Evolutionary conservation across 2,329 filamentous ascomycete genomes (phyloP).

Genomic region (Fusarium sulawesiense): DNA sequence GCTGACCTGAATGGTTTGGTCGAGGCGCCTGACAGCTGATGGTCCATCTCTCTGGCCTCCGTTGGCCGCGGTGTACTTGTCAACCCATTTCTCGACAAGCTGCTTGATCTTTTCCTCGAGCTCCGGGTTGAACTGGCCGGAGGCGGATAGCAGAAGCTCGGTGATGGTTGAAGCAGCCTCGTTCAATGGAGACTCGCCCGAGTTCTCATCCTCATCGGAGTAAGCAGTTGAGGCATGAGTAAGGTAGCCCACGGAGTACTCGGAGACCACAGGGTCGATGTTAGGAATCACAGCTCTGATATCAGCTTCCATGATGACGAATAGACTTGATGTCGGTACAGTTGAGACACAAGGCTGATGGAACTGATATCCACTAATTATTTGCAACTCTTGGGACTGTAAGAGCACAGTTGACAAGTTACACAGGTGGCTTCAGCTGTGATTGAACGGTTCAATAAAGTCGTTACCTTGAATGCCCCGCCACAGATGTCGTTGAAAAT

Average conservation of each 20-base stretch:
- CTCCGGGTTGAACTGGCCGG: constrained; percentile 78
- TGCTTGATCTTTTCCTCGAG: constrained; percentile 83
- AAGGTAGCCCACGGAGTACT: constrained; percentile 94
- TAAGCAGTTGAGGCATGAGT: constrained; percentile 91
- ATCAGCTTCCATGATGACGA: constrained; percentile 80
- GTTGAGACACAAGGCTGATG: neutral
- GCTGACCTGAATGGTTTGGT: constrained; percentile 94
- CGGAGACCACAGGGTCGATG: constrained; percentile 88
- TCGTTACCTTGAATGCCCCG: constrained; percentile 39
- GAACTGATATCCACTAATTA: neutral
- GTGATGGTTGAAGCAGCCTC: constrained; percentile 88
- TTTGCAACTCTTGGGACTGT: neutral
- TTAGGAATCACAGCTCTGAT: constrained; percentile 85
- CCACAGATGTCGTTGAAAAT: constrained; percentile 45
- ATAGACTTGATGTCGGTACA: neutral
- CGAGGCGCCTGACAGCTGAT: constrained; percentile 83
- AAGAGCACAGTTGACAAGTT: neutral
- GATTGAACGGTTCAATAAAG: constrained; percentile 27
- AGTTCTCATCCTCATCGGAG: constrained; percentile 76
- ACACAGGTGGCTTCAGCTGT: constrained; percentile 2
- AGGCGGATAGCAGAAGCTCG: constrained; percentile 93
- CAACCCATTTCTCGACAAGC: constrained; percentile 90
- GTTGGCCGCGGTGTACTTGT: constrained; percentile 79
- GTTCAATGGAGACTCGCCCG: constrained; percentile 78
- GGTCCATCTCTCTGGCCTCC: constrained; percentile 78